Conservation (phyloP, 352 stramenopile species). For the Globisporangium ultimum region DNA sequence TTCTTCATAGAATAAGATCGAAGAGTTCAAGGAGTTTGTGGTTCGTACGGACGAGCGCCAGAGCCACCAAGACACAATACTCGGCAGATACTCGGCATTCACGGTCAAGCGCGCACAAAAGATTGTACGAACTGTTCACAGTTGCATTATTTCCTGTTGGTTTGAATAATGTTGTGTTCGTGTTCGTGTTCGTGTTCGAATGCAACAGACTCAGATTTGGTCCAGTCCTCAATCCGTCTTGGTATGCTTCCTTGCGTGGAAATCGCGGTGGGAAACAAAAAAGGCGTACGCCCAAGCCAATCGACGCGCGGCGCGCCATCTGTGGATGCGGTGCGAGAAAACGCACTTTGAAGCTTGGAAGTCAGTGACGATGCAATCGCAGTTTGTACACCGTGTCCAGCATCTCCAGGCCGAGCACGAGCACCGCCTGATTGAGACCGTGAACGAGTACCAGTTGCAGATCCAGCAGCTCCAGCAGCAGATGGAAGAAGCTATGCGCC, state of each 20-base stretch:
- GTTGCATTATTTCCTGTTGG: not conserved
- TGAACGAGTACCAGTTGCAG: constrained; percentile 39
- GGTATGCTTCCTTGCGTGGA: constrained; percentile 31
- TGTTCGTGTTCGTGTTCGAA: constrained; percentile 1
- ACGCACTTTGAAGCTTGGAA: constrained; percentile 14
- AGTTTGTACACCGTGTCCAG: constrained; percentile 19
- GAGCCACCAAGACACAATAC: constrained; percentile 7
- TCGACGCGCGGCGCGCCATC: constrained; percentile 12
- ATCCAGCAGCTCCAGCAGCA: constrained; percentile 45
- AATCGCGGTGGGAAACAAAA: not conserved
- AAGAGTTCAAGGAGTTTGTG: constrained; percentile 31
- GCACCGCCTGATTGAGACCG: constrained; percentile 22
- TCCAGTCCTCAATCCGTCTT: constrained; percentile 15
- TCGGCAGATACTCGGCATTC: constrained; percentile 34
- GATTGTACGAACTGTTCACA: constrained; percentile 17
- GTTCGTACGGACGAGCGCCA: constrained; percentile 9
- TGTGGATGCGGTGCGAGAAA: constrained; percentile 10
- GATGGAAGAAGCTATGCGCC: constrained; percentile 30
- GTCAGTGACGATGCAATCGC: not conserved
- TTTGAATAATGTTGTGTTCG: too few relatives aligned
- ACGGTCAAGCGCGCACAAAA: constrained; percentile 17
- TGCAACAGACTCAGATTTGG: constrained; percentile 23
- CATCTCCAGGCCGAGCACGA: constrained; percentile 28
- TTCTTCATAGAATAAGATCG: constrained; percentile 27
- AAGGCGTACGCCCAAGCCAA: constrained; percentile 4